Evolutionary conservation across 1,284 basidiomycete genomes (phyloP), one percentile per base, ranked within the genome.

Genomic region (Ustilago sp.): DNA sequence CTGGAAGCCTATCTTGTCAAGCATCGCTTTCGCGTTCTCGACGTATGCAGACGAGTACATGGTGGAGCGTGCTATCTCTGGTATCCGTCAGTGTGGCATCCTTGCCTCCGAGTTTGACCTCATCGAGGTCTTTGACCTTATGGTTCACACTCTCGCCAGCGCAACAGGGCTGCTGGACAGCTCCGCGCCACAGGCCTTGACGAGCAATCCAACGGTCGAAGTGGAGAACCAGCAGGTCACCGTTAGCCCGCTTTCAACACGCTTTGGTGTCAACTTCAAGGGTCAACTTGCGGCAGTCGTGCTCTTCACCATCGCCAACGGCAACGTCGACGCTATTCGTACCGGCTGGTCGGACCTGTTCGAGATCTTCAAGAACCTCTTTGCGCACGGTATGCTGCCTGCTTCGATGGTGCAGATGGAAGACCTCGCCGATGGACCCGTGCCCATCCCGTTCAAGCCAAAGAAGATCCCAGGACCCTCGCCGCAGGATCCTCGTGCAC

Each of bases 361-460:
- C 81, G 95, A 98, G 86, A 98, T 99, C 91, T 95, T 98, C 87
- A 93, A 96, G 83, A 98, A 95, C 39, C 88, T 99, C 31, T 99
- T 99, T 87, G 87, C 96, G 50, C 93, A 98, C 85, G 95, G 94
- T 4, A 89, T 99, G 34, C 88, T 99, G 8, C 80, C 83, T 1
- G 28, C 95, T 5, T 89, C 91, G 59, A 93, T 99, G 91, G 88
- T 95, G n/a, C 92, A 94, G 83, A 95, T 98, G 93, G 94, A 95
- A 84, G 96, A 98, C 85, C 98, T 98, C 87, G 53, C 67, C 34
- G 68, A 77, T 23, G 75, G 75, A 7, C 58, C 43, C 7, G 68
- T 68, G 2, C 58, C 64, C 0, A 83, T 83, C 23, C 80, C 81
- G 17, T 74, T 83, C 51, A 74, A 73, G 63, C 76, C 81, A 15